Conservation (phyloP, 805 yeast genomes). For the Scheffersomyces amazonensis region DNA sequence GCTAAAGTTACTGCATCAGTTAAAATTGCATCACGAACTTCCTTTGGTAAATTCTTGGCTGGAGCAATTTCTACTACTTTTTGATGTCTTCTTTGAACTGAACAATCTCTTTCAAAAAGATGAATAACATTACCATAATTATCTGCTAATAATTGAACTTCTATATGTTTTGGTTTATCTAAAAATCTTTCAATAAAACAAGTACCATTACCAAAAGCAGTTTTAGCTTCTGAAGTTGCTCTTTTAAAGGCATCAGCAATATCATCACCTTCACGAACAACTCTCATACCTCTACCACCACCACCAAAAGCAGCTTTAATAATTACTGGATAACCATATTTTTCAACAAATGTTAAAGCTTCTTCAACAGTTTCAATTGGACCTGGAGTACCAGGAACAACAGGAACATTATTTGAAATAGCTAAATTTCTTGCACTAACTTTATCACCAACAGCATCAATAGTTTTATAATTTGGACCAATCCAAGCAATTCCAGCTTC, state of each 20-base stretch:
- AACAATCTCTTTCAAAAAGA: slow-evolving; percentile 95
- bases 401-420: slow-evolving; percentile 76
- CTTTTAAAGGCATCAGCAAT: slow-evolving; percentile 88
- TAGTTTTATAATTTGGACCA: slow-evolving; percentile 86
- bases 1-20: slow-evolving; percentile 95
- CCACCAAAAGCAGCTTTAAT: slow-evolving; percentile 99
- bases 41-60: slow-evolving; percentile 80
- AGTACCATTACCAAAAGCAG: slow-evolving; percentile 98
- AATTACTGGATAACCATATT: slow-evolving; percentile 94
- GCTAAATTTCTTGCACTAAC: slow-evolving; percentile 93
- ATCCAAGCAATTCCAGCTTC: slow-evolving; percentile 93
- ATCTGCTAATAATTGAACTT: slow-evolving; percentile 94
- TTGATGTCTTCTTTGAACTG: slow-evolving; percentile 99
- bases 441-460: slow-evolving; percentile 95
- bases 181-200: slow-evolving; percentile 95
- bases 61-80: slow-evolving; percentile 99
- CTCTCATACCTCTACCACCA: slow-evolving; percentile 99
- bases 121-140: slow-evolving; percentile 92
- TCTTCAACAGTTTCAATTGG: slow-evolving; percentile 81
- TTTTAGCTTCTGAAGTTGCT: slow-evolving; percentile 90
- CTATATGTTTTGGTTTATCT: slow-evolving; percentile 95
- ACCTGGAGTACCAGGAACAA: slow-evolving; percentile 97
- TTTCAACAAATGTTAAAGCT: slow-evolving; percentile 72
- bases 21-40: slow-evolving; percentile 87
- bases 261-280: slow-evolving; percentile 94